These are phyloP conservation scores for Mycena sp. DNA, from an alignment of 1,284 basidiomycete genomes.

Conservation along the genomic window DNA sequence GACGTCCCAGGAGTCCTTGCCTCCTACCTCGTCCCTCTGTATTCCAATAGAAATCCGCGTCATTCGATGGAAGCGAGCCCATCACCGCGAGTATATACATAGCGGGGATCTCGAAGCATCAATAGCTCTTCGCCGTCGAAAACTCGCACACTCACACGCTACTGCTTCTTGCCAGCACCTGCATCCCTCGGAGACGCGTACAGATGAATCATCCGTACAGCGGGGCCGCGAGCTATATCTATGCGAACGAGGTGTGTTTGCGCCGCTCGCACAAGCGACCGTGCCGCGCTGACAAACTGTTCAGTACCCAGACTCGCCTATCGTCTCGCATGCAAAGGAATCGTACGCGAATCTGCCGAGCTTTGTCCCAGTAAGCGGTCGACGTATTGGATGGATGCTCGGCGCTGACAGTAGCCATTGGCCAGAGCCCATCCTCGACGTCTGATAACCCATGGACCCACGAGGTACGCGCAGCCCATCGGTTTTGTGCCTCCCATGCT, in stretches of 20 bases:
- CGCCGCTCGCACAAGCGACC: neutral
- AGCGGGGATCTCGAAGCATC: constrained; percentile 21
- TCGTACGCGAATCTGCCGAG: constrained; percentile 6
- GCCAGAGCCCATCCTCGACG: constrained; percentile 5
- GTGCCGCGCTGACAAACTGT: neutral
- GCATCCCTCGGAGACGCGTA: neutral
- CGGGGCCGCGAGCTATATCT: constrained; percentile 23
- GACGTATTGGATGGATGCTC: neutral
- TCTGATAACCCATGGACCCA: neutral
- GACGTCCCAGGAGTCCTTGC: too few relatives aligned
- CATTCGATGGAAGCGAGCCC: too few relatives aligned
- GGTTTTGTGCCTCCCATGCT: too few relatives aligned
- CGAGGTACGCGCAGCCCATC: too few relatives aligned
- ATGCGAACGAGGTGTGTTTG: constrained; percentile 20
- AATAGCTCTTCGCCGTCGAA: neutral
- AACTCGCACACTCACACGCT: constrained; percentile 10
- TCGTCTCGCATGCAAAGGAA: neutral
- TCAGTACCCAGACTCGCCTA: constrained; percentile 4
- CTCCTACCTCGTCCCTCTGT: too few relatives aligned
- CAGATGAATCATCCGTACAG: constrained; percentile 23
- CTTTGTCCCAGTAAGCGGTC: constrained; percentile 3
- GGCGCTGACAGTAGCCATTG: neutral
- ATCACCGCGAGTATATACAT: too few relatives aligned
- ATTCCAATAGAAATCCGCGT: too few relatives aligned
- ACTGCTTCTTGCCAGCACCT: constrained; percentile 9